A percentile compares a stretch with the other conserved stretches of the same genome.
Evolutionary conservation across 2,329 filamentous ascomycete species (phyloP).

Genomic region (Cytospora mali): DNA sequence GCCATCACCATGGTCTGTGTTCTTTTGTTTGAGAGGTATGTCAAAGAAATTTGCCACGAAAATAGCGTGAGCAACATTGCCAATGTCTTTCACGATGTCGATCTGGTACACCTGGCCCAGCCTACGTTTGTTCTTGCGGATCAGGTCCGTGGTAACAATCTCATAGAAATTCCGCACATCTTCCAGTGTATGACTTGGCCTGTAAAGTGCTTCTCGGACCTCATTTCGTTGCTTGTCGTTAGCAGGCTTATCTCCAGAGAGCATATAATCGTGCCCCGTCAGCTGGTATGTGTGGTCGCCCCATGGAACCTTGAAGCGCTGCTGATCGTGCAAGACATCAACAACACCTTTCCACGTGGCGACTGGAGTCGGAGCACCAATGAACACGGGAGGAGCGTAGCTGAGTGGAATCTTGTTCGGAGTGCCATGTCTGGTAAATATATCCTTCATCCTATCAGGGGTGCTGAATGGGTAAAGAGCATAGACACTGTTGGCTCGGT

Average conservation of each 20-base stretch:
- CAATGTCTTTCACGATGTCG: slow-evolving; percentile 40
- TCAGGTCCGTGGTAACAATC: slow-evolving; percentile 33
- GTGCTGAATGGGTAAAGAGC: slow-evolving; percentile 37
- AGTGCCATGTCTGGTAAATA: slow-evolving; percentile 30
- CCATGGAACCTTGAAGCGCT: slow-evolving; percentile 38
- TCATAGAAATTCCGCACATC: slow-evolving; percentile 33
- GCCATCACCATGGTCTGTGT: neutral
- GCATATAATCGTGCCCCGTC: slow-evolving; percentile 33
- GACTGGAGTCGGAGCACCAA: slow-evolving; percentile 28
- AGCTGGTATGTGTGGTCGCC: slow-evolving; percentile 33
- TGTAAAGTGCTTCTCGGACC: slow-evolving; percentile 29
- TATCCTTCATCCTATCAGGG: slow-evolving; percentile 29
- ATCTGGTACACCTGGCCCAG: slow-evolving; percentile 38
- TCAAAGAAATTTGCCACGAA: slow-evolving; percentile 55
- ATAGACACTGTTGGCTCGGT: slow-evolving; percentile 30
- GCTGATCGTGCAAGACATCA: slow-evolving; percentile 33
- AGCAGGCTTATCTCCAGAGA: slow-evolving; percentile 28
- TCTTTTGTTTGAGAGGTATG: slow-evolving; percentile 48
- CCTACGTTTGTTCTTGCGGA: slow-evolving; percentile 36
- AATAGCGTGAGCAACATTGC: slow-evolving; percentile 55
- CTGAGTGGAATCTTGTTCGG: slow-evolving; percentile 32
- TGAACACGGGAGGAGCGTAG: slow-evolving; percentile 29
- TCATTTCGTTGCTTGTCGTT: slow-evolving; percentile 29
- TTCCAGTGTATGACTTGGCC: slow-evolving; percentile 27
- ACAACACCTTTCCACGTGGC: slow-evolving; percentile 33